phyloP scores from a whole-genome alignment of 169 alveolate genomes.

The Eimeria sp. region DNA sequence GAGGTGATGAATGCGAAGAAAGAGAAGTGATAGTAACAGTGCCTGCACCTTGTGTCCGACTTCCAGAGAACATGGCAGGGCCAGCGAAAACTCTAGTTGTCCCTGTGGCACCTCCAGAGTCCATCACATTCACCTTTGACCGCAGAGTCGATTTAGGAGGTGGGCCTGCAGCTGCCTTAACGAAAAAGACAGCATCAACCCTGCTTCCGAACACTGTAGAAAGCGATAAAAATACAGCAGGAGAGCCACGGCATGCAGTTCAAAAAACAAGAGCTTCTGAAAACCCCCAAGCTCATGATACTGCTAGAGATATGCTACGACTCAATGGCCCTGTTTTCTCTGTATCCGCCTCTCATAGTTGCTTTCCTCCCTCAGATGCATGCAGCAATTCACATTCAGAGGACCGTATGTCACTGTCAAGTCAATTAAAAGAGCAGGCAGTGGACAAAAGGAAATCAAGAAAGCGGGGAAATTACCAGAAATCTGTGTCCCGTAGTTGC shows the following conservation, averaged over 20 bases:
- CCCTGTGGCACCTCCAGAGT: neutral
- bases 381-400: slow-evolving; percentile 7
- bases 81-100: neutral
- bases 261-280: neutral
- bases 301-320: neutral
- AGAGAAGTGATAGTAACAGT: neutral
- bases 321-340: slow-evolving; percentile 2
- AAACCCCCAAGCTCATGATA: neutral
- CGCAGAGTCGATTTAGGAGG: neutral
- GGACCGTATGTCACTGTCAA: neutral
- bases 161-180: neutral
- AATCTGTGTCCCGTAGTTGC: neutral
- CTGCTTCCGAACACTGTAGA: neutral
- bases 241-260: neutral
- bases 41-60: neutral
- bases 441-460: neutral
- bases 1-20: neutral
- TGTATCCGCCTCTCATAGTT: neutral
- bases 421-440: neutral
- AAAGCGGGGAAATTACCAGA: neutral
- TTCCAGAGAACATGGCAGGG: neutral
- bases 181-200: neutral
- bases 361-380: neutral
- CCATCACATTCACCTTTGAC: neutral
- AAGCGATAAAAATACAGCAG: neutral